Percentiles rank a stretch among this genome's conserved stretches.
Conservation (phyloP, 495 filamentous ascomycete species). For the Aspergillus bridgeri region DNA sequence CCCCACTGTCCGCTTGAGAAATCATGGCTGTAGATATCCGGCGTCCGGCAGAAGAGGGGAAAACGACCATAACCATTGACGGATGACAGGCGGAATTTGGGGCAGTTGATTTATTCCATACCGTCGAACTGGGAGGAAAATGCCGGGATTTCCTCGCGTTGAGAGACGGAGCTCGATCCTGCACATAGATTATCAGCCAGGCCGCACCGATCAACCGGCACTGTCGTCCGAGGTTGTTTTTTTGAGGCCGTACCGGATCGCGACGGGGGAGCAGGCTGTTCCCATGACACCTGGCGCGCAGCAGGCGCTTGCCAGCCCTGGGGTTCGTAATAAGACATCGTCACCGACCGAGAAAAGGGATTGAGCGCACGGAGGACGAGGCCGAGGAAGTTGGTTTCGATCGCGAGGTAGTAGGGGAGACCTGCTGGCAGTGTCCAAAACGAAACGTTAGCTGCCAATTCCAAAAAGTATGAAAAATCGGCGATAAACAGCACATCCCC, state of each 20-base stretch:
- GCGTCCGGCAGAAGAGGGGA: not conserved
- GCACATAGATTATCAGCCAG: constrained; percentile 12
- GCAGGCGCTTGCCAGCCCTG: constrained; percentile 69
- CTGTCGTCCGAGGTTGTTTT: not conserved
- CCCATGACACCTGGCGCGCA: constrained; percentile 69
- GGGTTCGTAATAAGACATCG: constrained; percentile 90
- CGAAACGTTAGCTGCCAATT: constrained; percentile 13
- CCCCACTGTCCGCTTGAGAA: not conserved
- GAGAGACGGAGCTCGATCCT: constrained; percentile 76
- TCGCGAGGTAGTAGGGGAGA: constrained; percentile 26
- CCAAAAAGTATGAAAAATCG: not conserved
- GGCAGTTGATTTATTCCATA: constrained; percentile 41
- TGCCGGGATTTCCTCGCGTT: constrained; percentile 73
- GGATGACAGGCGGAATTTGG: not conserved
- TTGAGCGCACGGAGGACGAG: constrained; percentile 11
- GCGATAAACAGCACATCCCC: not conserved
- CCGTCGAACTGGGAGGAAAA: constrained; percentile 91
- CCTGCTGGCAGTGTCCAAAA: constrained; percentile 15
- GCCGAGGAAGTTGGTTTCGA: constrained; percentile 33
- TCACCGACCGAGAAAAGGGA: constrained; percentile 21
- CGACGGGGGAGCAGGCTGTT: constrained; percentile 80
- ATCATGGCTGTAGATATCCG: not conserved
- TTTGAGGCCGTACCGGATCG: constrained; percentile 65
- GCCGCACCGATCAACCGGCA: constrained; percentile 14
- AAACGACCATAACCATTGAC: not conserved